Base-by-base conservation (phyloP, 2,329 filamentous ascomycete species). In the Aureobasidium pullulans region DNA sequence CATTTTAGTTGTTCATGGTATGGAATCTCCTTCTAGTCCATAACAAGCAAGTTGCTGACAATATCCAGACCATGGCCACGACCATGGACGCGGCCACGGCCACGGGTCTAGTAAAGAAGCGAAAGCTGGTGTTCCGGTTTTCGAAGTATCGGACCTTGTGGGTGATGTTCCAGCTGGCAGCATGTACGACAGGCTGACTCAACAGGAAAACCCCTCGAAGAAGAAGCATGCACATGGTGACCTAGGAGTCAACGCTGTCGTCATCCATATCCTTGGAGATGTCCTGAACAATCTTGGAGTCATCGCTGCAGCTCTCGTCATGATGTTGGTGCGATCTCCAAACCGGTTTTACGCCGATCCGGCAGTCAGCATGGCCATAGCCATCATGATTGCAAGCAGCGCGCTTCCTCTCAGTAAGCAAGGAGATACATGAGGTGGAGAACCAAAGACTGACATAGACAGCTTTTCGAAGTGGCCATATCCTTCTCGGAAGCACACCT, bases 201-300 rank as follows among this genome's bases (percentile, higher is more conserved):
- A 31, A 10, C 32, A 58, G 43, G 43, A 42, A 4, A 29, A 58
- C 5, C 32, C 43, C 15, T 23, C 34, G 7, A 31, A 32, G 23
- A 6, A 19, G 5, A 58, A 40, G 44, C 42, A 73, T 0, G 3
- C 40, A 9, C 76, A 76, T 1, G 77, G 77, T 60, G 85, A 91
- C 67, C 75, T 91, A n/a, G 86, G 84, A 10, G 86, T 89, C 77
- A 74, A 88, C 62, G 87, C 85, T 1, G 86, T 89, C 1, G 67
- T 91, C 10, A 72, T 89, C 13, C 88, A 92, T 66, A 81, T 91
- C 29, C 66, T 88, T 2, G 85, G 87, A 34, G 88, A 92, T 66
- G 86, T 86, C 5, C 77, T 87, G 63, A 91, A 90, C 73, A 92
- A 92, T 65, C 70, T 90, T 10, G 87, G 87, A 9, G 87, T 92